phyloP scores from a whole-genome alignment of 139 green algal species.

The Closterium sp. region DNA sequence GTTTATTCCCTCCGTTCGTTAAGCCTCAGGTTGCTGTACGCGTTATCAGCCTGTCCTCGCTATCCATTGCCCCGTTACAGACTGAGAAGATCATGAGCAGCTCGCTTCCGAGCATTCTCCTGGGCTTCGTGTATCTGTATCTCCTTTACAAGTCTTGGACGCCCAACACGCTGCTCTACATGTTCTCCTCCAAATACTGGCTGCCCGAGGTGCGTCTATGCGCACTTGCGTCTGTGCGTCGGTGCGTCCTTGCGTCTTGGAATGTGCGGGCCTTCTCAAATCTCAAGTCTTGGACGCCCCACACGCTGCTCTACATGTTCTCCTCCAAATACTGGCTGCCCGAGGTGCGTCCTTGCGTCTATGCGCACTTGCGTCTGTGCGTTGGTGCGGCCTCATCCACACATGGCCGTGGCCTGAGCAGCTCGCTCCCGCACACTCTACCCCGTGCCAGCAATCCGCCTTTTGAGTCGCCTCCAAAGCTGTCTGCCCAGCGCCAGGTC shows the following conservation, averaged over 20 bases:
- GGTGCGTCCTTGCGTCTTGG: neutral
- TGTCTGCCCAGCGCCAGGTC: too few species aligned
- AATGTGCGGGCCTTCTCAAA: neutral
- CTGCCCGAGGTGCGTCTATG: constrained; percentile 39
- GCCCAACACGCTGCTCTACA: constrained; percentile 35
- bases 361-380: too few species aligned
- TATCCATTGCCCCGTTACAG: too few species aligned
- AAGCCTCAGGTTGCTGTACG: too few species aligned
- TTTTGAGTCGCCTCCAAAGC: too few species aligned
- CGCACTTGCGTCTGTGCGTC: too few species aligned
- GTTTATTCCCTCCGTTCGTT: too few species aligned
- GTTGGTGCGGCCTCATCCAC: too few species aligned
- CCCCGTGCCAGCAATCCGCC: too few species aligned
- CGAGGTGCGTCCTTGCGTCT: neutral
- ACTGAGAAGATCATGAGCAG: constrained; percentile 11
- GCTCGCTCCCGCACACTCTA: too few species aligned
- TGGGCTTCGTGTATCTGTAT: constrained; percentile 43
- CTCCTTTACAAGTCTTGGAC: constrained; percentile 47
- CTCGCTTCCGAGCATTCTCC: constrained; percentile 31
- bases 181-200: constrained; percentile 51
- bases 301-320: neutral
- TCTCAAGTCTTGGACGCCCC: neutral
- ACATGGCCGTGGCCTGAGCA: too few species aligned
- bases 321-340: neutral
- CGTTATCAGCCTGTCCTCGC: too few species aligned